Percentiles rank a stretch among this genome's conserved stretches.
Evolutionary conservation across 2,329 filamentous ascomycete genomes (phyloP).

Genomic region (Phialocephala subalpina): DNA sequence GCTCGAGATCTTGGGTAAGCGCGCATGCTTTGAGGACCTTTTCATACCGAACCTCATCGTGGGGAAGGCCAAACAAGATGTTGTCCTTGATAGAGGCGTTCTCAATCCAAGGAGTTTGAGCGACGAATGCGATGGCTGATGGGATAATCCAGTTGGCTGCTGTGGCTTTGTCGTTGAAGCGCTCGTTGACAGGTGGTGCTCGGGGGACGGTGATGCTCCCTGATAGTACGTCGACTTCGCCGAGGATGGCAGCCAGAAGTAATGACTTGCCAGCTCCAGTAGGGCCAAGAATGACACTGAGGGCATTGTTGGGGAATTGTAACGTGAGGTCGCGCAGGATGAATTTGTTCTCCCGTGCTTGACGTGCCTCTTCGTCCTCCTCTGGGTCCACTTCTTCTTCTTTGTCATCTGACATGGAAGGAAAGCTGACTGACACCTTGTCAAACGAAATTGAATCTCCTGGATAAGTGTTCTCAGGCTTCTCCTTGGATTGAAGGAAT

Average conservation of each 20-base stretch:
- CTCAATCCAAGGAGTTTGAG: slow-evolving; percentile 85
- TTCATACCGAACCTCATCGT: slow-evolving; percentile 69
- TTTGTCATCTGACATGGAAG: slow-evolving; percentile 14
- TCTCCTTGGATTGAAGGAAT: slow-evolving; percentile 73
- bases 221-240: slow-evolving; percentile 73
- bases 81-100: slow-evolving; percentile 81
- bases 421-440: slow-evolving; percentile 73
- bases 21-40: slow-evolving; percentile 76
- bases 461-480: slow-evolving; percentile 58
- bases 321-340: slow-evolving; percentile 70
- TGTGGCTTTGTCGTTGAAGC: slow-evolving; percentile 69
- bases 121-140: slow-evolving; percentile 73
- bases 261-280: slow-evolving; percentile 82
- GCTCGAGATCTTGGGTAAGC: slow-evolving; percentile 75
- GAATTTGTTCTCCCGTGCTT: slow-evolving; percentile 60
- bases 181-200: slow-evolving; percentile 46
- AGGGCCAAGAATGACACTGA: slow-evolving; percentile 78
- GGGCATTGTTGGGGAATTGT: slow-evolving; percentile 69
- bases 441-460: slow-evolving; percentile 69
- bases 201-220: slow-evolving; percentile 65
- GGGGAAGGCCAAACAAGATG: slow-evolving; percentile 77
- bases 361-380: slow-evolving; percentile 19
- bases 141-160: slow-evolving; percentile 70
- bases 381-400: slow-evolving; percentile 12
- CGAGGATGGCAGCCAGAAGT: slow-evolving; percentile 75